Conservation (phyloP, 129 eudicot species). For the Escallonia rubra region DNA sequence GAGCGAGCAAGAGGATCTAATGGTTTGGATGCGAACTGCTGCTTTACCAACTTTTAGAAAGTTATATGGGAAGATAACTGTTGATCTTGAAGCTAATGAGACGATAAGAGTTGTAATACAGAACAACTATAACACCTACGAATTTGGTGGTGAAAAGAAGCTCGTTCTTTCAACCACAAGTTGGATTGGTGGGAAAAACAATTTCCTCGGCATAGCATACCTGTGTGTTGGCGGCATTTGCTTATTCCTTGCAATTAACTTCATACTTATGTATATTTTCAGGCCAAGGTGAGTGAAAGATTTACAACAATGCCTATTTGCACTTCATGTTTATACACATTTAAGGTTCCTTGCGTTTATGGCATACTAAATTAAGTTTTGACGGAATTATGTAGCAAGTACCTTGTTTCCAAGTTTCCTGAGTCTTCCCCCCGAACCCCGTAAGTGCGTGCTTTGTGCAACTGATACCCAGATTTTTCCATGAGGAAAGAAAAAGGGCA, state of each 20-base stretch:
- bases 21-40: constrained; percentile 93
- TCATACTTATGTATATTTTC: constrained; percentile 44
- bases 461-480: too few species aligned
- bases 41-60: constrained; percentile 79
- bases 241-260: constrained; percentile 50
- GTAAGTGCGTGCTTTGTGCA: too few species aligned
- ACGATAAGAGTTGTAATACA: constrained; percentile 49
- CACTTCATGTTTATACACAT: neutral
- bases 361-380: too few species aligned
- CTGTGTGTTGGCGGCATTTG: constrained; percentile 57
- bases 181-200: constrained; percentile 84
- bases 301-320: neutral
- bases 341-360: neutral
- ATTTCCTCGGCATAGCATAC: constrained; percentile 58
- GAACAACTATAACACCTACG: constrained; percentile 78
- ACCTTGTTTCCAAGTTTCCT: too few species aligned
- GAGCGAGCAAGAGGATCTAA: constrained; percentile 82
- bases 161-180: constrained; percentile 75
- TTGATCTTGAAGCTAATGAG: constrained; percentile 57
- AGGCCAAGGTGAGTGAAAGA: constrained; percentile 50
- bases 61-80: constrained; percentile 66
- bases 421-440: neutral
- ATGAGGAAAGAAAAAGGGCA: too few species aligned
- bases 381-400: too few species aligned
- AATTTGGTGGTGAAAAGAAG: constrained; percentile 57